Evolutionary conservation across 2,329 filamentous ascomycete species (phyloP).

Genomic region (Sporothrix protearum): DNA sequence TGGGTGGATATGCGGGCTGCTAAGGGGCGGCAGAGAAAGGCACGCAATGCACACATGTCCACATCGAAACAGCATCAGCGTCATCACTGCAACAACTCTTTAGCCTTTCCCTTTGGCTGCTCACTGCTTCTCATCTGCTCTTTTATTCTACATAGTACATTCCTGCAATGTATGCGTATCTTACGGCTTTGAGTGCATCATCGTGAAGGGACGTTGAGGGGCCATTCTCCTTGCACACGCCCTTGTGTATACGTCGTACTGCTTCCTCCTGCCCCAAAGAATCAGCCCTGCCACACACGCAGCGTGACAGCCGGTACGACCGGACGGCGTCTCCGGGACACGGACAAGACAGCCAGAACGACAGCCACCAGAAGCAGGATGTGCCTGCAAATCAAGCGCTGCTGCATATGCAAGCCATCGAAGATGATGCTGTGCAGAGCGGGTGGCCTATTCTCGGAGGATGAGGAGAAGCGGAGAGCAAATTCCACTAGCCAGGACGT

Average conservation of each 20-base stretch:
- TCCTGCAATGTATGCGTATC: too few species aligned
- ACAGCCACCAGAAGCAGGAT: background rate
- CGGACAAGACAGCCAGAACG: background rate
- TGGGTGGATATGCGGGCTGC: background rate
- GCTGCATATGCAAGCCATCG: background rate
- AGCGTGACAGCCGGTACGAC: background rate
- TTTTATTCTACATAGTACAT: slow-evolving; percentile 5
- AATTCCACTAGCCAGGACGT: background rate
- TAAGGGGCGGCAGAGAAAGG: background rate
- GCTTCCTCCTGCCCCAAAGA: background rate
- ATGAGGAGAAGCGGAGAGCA: background rate
- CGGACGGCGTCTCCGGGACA: slow-evolving; percentile 8
- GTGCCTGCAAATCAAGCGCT: background rate
- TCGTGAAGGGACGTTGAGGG: background rate
- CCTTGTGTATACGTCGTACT: background rate
- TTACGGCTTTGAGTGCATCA: background rate
- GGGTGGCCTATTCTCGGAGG: background rate
- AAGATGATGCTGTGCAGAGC: background rate
- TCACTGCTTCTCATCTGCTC: background rate
- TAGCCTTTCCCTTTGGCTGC: too few species aligned
- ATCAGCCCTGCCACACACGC: background rate
- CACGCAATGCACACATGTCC: background rate
- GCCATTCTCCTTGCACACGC: background rate
- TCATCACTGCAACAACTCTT: background rate
- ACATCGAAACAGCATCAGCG: background rate